phyloP scores from a whole-genome alignment of 1,139 yeast genomes.

The Candida sp. region DNA sequence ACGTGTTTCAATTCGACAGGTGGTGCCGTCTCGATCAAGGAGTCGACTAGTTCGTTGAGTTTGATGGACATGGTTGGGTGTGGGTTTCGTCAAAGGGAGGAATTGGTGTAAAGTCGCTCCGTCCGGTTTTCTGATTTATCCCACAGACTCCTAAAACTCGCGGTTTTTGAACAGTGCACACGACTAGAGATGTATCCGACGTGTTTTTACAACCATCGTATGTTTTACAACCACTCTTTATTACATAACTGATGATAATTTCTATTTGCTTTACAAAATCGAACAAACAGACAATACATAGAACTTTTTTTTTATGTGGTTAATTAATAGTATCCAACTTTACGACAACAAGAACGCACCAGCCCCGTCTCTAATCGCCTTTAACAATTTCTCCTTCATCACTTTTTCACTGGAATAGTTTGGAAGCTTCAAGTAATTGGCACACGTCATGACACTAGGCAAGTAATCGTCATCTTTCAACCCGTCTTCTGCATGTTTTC shows the following conservation, averaged over 20 bases:
- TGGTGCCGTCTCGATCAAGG: conserved; percentile 42
- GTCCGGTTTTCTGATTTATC: neutral
- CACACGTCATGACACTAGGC: conserved; percentile 96
- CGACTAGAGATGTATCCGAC: neutral
- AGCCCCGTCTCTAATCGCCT: conserved; percentile 80
- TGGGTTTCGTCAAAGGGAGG: neutral
- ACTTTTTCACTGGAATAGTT: conserved; percentile 68
- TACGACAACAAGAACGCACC: conserved; percentile 76
- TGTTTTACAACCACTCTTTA: too few species aligned
- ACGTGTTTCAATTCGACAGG: conserved; percentile 45
- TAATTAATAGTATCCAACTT: neutral
- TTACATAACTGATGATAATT: neutral
- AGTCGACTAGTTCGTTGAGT: conserved; percentile 31
- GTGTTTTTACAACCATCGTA: too few species aligned
- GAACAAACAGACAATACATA: neutral
- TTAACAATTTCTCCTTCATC: conserved; percentile 66
- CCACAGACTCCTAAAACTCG: neutral
- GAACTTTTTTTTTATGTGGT: neutral
- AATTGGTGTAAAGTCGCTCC: neutral
- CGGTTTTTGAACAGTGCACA: neutral
- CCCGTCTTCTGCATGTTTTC: conserved; percentile 75
- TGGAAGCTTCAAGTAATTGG: conserved; percentile 84
- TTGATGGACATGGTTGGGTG: conserved; percentile 20
- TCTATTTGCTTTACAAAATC: neutral
- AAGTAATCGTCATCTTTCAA: conserved; percentile 78